These are phyloP conservation scores for Aspergillus kassunensis DNA, from an alignment of 495 filamentous ascomycete genomes.

Conservation along the genomic window DNA sequence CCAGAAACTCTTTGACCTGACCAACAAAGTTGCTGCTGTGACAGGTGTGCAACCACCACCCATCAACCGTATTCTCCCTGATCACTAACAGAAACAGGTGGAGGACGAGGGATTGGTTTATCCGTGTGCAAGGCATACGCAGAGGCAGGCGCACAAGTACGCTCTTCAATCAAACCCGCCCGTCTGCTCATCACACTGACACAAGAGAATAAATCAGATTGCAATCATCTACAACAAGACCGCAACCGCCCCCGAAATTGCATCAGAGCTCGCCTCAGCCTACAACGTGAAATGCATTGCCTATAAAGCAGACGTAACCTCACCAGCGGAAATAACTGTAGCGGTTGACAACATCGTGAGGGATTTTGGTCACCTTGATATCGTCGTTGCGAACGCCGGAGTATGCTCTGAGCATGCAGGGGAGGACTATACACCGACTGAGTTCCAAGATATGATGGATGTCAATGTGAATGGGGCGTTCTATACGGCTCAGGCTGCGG, in stretches of 20 bases:
- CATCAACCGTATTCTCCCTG: neutral
- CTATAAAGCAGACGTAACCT: constrained; percentile 61
- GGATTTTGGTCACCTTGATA: constrained; percentile 64
- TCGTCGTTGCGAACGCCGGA: constrained; percentile 62
- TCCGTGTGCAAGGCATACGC: neutral
- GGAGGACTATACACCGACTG: constrained; percentile 19
- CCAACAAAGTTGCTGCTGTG: neutral
- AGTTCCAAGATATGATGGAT: constrained; percentile 21
- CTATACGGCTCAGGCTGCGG: constrained; percentile 35
- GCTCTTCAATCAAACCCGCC: neutral
- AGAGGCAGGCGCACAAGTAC: neutral
- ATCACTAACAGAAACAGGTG: neutral
- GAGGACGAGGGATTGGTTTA: neutral
- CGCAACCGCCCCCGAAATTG: neutral
- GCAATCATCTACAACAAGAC: neutral
- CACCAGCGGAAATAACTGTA: constrained; percentile 41
- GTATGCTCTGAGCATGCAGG: neutral
- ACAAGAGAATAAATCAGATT: neutral
- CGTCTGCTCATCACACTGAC: neutral
- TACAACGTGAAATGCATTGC: constrained; percentile 27
- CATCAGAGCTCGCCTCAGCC: neutral
- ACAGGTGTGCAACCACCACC: neutral
- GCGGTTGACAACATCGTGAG: constrained; percentile 49
- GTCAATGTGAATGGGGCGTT: constrained; percentile 33
- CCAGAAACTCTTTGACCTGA: neutral